Base-by-base conservation (phyloP, 176 grass and related monocot genomes). In the Tillandsia fasciculata region DNA sequence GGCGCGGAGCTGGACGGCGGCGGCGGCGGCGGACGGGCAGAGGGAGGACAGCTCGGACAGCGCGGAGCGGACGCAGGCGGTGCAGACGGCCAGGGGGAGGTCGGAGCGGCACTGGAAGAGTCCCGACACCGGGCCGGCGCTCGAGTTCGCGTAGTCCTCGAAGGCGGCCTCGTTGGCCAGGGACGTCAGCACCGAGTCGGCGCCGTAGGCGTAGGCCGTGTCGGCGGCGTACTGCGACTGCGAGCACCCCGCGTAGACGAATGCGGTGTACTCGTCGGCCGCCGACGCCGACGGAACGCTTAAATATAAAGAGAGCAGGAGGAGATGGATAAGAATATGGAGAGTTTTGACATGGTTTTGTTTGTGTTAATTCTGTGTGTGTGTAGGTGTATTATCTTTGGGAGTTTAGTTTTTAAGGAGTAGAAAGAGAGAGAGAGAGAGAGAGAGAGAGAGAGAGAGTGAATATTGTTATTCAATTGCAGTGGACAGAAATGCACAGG, bases 91-190 rank as follows among this genome's bases (percentile, higher is more conserved):
- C 1, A 76, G 0, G 3, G 85, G 78, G 63, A 96, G 81, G 73
- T 96, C 83, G 12, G 80, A 84, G 58, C 92, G 92, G 81, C 92
- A 96, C 89, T 96, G 92, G 78, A 88, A 87, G 73, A 96, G 54
- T 11, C 67, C 85, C 0, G 51, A 69, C 5, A 88, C 66, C 24
- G 69, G 65, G 0, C 63, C 57, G 50, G 63, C 5, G 82, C 61
- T 2, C 78, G 83, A 77, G 65, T 83, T 89, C 18, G 12, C 68
- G 63, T 96, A 96, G 80, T 83, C 22, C 4, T 58, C 58, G 58
- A 70, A 83, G 15, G 24, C 63, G 0, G 83, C 86, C 52, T 75
- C 78, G 70, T 87, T 86, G 2, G 73, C 24, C 26, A 91, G 85
- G 50, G 92, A 68, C 4, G 85, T 74, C 1, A 96, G 86, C 20